A percentile compares a stretch with the other conserved stretches of the same genome.
These are phyloP conservation scores for Podaxis sp. DNA, from an alignment of 768 basidiomycete genomes.

Conservation along the genomic window DNA sequence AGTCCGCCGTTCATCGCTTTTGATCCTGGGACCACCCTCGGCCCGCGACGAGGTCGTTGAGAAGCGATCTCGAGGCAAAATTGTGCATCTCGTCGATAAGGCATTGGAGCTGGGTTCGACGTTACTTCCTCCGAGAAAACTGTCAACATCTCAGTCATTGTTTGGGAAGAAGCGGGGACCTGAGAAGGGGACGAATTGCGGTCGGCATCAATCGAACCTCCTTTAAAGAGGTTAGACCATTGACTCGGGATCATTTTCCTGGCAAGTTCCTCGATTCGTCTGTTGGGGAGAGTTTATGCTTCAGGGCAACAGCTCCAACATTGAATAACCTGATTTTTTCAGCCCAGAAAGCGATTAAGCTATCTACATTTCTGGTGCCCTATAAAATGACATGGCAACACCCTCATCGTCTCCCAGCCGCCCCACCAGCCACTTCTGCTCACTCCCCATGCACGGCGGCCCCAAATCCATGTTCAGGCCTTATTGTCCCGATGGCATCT, in stretches of 20 bases:
- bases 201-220: slow-evolving; percentile 9
- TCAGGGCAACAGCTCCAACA: slow-evolving; percentile 13
- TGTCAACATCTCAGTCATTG: background rate
- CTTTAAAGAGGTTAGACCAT: slow-evolving; percentile 2
- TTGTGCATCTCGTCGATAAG: background rate
- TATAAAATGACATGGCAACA: slow-evolving; percentile 2
- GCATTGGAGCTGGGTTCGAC: background rate
- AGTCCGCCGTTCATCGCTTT: background rate
- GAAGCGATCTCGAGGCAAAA: background rate
- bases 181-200: background rate
- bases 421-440: background rate
- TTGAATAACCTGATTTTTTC: slow-evolving; percentile 1
- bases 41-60: background rate
- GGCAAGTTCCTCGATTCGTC: slow-evolving; percentile 6
- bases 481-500: background rate
- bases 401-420: background rate
- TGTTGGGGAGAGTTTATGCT: slow-evolving; percentile 1
- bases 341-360: slow-evolving; percentile 7
- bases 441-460: background rate
- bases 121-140: background rate
- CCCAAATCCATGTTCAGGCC: background rate
- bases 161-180: background rate
- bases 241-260: slow-evolving; percentile 2
- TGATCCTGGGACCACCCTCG: background rate
- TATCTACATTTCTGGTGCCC: background rate